Evolutionary conservation across 345 rosid genomes (phyloP), one percentile per base, ranked within the genome.

Genomic region (Mallotus nudiflorus): DNA sequence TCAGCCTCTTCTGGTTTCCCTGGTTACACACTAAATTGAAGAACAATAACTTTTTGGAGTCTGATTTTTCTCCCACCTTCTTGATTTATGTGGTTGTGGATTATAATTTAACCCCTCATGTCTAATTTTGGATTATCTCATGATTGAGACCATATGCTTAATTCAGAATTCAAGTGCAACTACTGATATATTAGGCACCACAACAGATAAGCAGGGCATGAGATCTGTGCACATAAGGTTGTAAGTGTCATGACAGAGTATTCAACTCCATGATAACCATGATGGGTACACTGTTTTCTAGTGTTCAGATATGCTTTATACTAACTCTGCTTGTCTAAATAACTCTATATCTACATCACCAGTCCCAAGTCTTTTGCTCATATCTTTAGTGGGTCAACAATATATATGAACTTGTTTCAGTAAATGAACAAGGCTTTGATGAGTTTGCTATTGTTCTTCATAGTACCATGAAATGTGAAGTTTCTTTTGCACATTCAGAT

Each of bases 91-190:
- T 53, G 33, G 31, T 25, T 7, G 50, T 54, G 33, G 20, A 9
- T 19, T 1, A 27, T 62, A 28, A 14, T 44, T 62, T 13, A 12
- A 62, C 22, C 51, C 6, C 44, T 19, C 33, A 5, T 49, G 20
- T 62, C 51, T 44, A n/a, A 27, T 62, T 59, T 62, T 44, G 66
- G 20, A 62, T 15, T 62, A 14, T 16, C 2, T 8, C 0, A 13
- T 55, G 6, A 49, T 18, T 9, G 53, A 9, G n/a, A 19, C 45
- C 33, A 4, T 8, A 18, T 28, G 11, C 4, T 33, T 10, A 31
- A 33, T 66, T 31, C 28, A 66, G 69, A 22, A 51, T 52, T 52
- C 31, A 33, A 51, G 29, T 35, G 60, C 59, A 37, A 2, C 31
- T 33, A 19, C 2, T 24, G 22, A 55, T 25, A 25, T 46, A 18